These are phyloP conservation scores for Solanum etuberosum DNA, from an alignment of 257 asterid species.

Conservation along the genomic window DNA sequence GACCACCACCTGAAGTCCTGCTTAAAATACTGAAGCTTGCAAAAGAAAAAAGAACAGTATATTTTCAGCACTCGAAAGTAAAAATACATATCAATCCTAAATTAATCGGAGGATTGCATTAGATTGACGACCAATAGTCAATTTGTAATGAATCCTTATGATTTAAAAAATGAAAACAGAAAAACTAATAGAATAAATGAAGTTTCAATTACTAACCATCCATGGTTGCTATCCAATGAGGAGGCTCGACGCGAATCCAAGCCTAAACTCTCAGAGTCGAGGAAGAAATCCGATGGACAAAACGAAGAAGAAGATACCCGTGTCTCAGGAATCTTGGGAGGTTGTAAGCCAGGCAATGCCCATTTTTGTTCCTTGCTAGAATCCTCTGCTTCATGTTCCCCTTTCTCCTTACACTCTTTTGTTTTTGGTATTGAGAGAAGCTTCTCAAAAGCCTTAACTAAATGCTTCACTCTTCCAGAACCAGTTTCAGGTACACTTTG, in stretches of 20 bases:
- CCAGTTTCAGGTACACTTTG: slow-evolving; percentile 43
- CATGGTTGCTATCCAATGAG: slow-evolving; percentile 49
- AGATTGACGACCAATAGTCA: neutral
- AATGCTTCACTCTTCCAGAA: slow-evolving; percentile 65
- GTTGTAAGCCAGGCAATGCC: slow-evolving; percentile 55
- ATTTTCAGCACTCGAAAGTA: neutral
- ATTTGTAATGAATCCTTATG: neutral
- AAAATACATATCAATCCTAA: neutral
- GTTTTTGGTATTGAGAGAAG: slow-evolving; percentile 32
- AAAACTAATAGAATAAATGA: neutral
- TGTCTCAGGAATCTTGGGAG: slow-evolving; percentile 18
- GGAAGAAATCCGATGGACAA: slow-evolving; percentile 53
- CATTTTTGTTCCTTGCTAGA: slow-evolving; percentile 24
- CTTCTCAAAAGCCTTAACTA: slow-evolving; percentile 76
- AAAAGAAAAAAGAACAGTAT: slow-evolving; percentile 9
- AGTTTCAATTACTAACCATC: slow-evolving; percentile 33
- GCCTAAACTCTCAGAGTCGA: slow-evolving; percentile 65
- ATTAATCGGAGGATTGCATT: neutral
- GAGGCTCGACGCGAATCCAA: slow-evolving; percentile 32
- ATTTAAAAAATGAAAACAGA: neutral
- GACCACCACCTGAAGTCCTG: slow-evolving; percentile 37
- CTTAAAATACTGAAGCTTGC: slow-evolving; percentile 36
- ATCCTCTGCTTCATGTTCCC: slow-evolving; percentile 18
- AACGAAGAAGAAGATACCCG: slow-evolving; percentile 47
- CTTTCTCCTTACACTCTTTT: slow-evolving; percentile 27